Base-by-base conservation (phyloP, 352 stramenopile genomes). In the Phytophthora kernoviae region DNA sequence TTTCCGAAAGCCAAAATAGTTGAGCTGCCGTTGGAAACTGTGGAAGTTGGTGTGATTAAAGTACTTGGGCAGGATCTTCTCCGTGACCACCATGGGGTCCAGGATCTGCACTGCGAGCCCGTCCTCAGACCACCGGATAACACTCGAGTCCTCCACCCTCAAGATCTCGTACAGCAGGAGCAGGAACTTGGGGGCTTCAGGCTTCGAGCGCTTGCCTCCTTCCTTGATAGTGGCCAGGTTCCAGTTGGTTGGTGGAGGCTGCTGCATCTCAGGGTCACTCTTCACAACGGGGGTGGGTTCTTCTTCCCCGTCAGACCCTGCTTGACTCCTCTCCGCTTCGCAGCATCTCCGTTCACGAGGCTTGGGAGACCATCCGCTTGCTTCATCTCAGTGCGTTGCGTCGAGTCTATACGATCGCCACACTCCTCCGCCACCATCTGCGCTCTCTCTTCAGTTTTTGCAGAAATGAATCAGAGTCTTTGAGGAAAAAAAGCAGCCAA, bases 41-140 rank as follows among this genome's bases (percentile, higher is more conserved):
- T 93, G 88, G 66, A 97, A 98, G 56, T 93, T 96, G 48, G 79
- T 84, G 70, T 98, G 91, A 53, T 97, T 97, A 57, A 98, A 98
- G 72, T 97, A 98, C 59, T 91, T 90, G 26, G 93, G 90, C 12
- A 98, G 66, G 34, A 98, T 82, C 65, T 91, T 84, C 50, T 79
- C 70, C 44, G 70, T 79, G 50, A 79, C 65, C 32, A 90, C 81
- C 18, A 84, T 63, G 49, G 81, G 75, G 50, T 81, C 75, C 32
- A 93, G 72, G 59, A 95, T 93, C 58, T 92, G 79, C 56, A 95
- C 81, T 26, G 84, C 80, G 43, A 84, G 63, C 0, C 79, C 66
- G 62, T 93, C 89, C 45, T 87, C 67, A 17, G 88, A 77, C 87
- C 85, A 96, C 18, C 70, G 65, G 58, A 96, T 90, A 41, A 96